Percentiles rank a stretch among this genome's conserved stretches.
These are phyloP conservation scores for Elsinoe fawcettii DNA, from an alignment of 2,329 filamentous ascomycete genomes.

Conservation along the genomic window DNA sequence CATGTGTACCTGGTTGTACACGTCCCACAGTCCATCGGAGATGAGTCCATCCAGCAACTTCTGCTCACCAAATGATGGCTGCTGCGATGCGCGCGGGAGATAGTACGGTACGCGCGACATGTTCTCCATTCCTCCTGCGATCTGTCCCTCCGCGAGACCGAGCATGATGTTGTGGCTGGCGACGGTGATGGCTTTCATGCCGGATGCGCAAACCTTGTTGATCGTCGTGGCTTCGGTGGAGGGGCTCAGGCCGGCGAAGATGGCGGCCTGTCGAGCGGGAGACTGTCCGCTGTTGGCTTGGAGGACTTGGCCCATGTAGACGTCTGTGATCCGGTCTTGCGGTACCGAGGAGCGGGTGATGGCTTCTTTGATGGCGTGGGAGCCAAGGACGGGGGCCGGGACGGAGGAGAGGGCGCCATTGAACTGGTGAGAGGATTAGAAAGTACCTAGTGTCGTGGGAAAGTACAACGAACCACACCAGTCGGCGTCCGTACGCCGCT, in stretches of 20 bases:
- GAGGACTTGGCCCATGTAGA: slow-evolving; percentile 97
- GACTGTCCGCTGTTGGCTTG: slow-evolving; percentile 78
- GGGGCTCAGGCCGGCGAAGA: slow-evolving; percentile 61
- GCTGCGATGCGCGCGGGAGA: slow-evolving; percentile 67
- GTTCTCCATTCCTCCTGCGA: slow-evolving; percentile 96
- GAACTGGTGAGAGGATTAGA: slow-evolving; percentile 53
- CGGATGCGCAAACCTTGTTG: slow-evolving; percentile 97
- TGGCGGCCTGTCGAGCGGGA: slow-evolving; percentile 80
- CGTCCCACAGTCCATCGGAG: slow-evolving; percentile 91
- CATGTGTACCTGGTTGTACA: slow-evolving; percentile 97
- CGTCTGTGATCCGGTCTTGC: slow-evolving; percentile 70
- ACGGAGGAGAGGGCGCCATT: slow-evolving; percentile 84
- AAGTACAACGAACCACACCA: slow-evolving; percentile 71
- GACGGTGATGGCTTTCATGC: slow-evolving; percentile 82
- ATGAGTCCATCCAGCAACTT: slow-evolving; percentile 86
- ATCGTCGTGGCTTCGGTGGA: slow-evolving; percentile 78
- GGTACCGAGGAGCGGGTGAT: slow-evolving; percentile 80
- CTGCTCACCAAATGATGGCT: slow-evolving; percentile 79
- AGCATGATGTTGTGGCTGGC: slow-evolving; percentile 94
- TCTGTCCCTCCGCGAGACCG: slow-evolving; percentile 75
- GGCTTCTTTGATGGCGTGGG: slow-evolving; percentile 84
- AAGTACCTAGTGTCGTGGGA: background rate
- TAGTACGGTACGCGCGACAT: slow-evolving; percentile 95
- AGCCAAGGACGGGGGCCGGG: slow-evolving; percentile 78
- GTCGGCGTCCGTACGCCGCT: slow-evolving; percentile 85